These are phyloP conservation scores for Cyberlindnera meyerae DNA, from an alignment of 805 yeast species.

Conservation along the genomic window DNA sequence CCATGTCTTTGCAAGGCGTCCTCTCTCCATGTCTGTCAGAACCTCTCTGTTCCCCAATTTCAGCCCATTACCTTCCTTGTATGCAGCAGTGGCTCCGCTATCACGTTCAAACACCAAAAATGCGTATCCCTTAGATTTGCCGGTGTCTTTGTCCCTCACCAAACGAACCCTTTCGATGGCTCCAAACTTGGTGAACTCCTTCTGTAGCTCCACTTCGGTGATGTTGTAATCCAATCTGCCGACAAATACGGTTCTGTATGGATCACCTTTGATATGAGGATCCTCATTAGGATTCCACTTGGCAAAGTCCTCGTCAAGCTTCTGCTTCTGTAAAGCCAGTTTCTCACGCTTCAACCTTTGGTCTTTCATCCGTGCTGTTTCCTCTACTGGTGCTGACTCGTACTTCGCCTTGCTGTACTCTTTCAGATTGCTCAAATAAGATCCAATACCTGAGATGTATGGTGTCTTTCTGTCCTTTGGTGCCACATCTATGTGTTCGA, in stretches of 20 bases:
- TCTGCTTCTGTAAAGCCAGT: constrained; percentile 19
- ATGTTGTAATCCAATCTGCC: constrained; percentile 62
- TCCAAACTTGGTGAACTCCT: constrained; percentile 61
- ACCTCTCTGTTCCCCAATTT: constrained; percentile 49
- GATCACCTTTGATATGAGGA: constrained; percentile 60
- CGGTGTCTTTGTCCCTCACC: constrained; percentile 47
- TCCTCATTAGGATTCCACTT: constrained; percentile 56
- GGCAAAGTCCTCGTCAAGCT: constrained; percentile 32
- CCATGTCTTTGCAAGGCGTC: constrained; percentile 62
- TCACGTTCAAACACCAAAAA: constrained; percentile 68
- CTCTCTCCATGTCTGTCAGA: constrained; percentile 70
- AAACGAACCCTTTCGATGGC: constrained; percentile 57
- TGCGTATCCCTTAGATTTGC: constrained; percentile 75
- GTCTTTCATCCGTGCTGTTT: constrained; percentile 28
- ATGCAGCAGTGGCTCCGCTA: constrained; percentile 56
- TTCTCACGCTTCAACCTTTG: constrained; percentile 25
- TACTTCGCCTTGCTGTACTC: constrained; percentile 22
- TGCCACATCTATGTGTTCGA: constrained; percentile 19
- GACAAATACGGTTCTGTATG: constrained; percentile 73
- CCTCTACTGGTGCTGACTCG: constrained; percentile 20
- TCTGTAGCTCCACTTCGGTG: constrained; percentile 64
- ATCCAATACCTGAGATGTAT: constrained; percentile 16
- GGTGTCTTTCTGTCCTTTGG: constrained; percentile 17
- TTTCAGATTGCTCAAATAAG: constrained; percentile 25
- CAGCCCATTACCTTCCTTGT: constrained; percentile 50